phyloP scores from a whole-genome alignment of 2,329 filamentous ascomycete genomes.

The Fusarium sororula region DNA sequence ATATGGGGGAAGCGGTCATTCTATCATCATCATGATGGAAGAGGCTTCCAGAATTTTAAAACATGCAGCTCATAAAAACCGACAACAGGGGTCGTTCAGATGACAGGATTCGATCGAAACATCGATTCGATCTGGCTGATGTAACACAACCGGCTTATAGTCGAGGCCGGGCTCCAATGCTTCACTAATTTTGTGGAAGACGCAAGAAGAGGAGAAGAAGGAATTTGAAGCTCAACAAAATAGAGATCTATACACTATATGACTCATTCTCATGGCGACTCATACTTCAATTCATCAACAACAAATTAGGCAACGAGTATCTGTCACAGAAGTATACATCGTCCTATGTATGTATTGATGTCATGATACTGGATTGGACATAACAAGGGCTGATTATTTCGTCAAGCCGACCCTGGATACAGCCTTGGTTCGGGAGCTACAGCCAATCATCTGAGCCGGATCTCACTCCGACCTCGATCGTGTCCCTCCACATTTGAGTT shows the following conservation, averaged over 20 bases:
- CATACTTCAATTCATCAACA: not conserved
- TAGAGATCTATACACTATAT: not conserved
- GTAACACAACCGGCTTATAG: not conserved
- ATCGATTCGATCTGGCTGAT: constrained; percentile 2
- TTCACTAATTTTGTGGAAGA: no score
- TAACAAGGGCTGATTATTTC: not conserved
- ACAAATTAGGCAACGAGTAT: not conserved
- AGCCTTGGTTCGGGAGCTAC: not conserved
- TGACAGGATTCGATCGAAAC: not conserved
- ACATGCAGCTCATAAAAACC: not conserved
- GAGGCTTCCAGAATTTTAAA: not conserved
- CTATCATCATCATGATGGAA: constrained; percentile 7
- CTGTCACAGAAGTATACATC: not conserved
- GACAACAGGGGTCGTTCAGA: not conserved
- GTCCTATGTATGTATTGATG: not conserved
- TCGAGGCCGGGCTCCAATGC: not conserved
- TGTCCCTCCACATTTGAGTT: not conserved
- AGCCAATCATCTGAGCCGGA: not conserved
- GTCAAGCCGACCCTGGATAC: not conserved
- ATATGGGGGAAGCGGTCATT: not conserved
- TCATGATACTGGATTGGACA: not conserved
- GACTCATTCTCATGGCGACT: not conserved
- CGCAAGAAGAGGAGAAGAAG: not conserved
- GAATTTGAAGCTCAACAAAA: not conserved
- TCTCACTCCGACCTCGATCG: not conserved